Percentiles rank a stretch among this genome's conserved stretches.
Evolutionary conservation across 2,329 filamentous ascomycete genomes (phyloP).

Genomic region (Volutella citrinella): DNA sequence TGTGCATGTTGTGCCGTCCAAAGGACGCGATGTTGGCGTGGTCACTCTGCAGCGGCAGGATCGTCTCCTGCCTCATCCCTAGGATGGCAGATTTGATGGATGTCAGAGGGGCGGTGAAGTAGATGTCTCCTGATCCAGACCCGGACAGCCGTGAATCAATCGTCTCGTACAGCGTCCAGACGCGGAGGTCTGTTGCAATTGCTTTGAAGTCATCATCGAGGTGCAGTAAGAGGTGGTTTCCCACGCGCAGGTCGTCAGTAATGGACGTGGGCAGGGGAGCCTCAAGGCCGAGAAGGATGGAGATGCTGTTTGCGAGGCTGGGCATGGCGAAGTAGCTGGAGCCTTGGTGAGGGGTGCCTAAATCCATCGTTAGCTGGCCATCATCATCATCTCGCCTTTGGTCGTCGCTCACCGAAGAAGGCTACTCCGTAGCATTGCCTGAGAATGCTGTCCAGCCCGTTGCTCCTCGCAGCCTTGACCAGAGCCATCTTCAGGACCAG

Average conservation of each 20-base stretch:
- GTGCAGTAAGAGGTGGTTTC: conserved; percentile 45
- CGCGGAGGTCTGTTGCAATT: conserved; percentile 54
- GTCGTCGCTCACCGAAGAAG: conserved; percentile 56
- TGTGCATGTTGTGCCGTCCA: conserved; percentile 46
- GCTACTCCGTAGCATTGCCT: conserved; percentile 59
- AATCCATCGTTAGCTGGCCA: too few species aligned
- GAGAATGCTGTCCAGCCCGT: conserved; percentile 42
- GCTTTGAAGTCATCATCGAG: conserved; percentile 55
- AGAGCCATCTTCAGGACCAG: conserved; percentile 57
- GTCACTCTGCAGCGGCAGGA: conserved; percentile 52
- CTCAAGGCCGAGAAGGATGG: conserved; percentile 48
- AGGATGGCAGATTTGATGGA: conserved; percentile 55
- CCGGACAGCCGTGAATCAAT: conserved; percentile 56
- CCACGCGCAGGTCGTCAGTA: conserved; percentile 48
- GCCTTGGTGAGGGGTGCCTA: conserved; percentile 59
- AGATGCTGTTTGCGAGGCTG: conserved; percentile 53
- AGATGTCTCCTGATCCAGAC: conserved; percentile 41
- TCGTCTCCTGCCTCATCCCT: conserved; percentile 48
- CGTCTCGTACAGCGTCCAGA: conserved; percentile 64
- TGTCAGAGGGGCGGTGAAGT: conserved; percentile 57
- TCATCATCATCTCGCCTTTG: too few species aligned
- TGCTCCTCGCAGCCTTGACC: conserved; percentile 41
- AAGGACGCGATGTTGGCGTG: conserved; percentile 55
- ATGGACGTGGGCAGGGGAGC: conserved; percentile 48
- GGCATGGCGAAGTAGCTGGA: conserved; percentile 61